phyloP scores from a whole-genome alignment of 108 stramenopile genomes.

The Chaetoceros muelleri region DNA sequence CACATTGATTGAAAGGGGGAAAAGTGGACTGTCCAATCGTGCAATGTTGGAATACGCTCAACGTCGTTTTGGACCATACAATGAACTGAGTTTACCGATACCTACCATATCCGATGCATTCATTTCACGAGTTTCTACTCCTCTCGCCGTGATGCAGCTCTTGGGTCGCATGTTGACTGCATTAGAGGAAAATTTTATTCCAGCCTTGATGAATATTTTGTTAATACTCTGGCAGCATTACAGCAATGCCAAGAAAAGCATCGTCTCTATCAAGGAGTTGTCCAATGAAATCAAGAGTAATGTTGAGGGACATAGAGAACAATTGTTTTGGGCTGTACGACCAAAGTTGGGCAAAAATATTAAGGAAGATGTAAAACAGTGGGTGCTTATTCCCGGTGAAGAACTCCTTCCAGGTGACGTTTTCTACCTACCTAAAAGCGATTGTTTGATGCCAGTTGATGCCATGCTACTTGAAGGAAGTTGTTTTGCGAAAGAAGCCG shows the following conservation, averaged over 20 bases:
- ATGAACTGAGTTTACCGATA: constrained; percentile 22
- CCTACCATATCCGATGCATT: constrained; percentile 40
- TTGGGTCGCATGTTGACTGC: constrained; percentile 32
- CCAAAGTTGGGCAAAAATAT: constrained; percentile 6
- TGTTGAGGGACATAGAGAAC: constrained; percentile 10
- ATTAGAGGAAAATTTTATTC: constrained; percentile 36
- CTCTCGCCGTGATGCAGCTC: constrained; percentile 39
- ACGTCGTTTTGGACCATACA: constrained; percentile 36
- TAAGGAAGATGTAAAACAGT: constrained; percentile 1
- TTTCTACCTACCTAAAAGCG: constrained; percentile 13
- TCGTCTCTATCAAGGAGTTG: constrained; percentile 24
- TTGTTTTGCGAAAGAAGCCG: constrained; percentile 71
- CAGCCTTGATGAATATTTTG: constrained; percentile 14
- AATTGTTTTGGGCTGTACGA: constrained; percentile 23
- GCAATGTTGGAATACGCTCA: constrained; percentile 18
- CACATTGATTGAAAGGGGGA: constrained; percentile 12
- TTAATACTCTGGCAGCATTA: constrained; percentile 29
- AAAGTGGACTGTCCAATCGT: constrained; percentile 14
- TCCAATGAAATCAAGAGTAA: constrained; percentile 39
- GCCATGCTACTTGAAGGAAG: constrained; percentile 38
- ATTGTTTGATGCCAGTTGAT: constrained; percentile 42
- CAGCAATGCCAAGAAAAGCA: constrained; percentile 31
- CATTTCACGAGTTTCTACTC: constrained; percentile 35
- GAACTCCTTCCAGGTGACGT: constrained; percentile 55
- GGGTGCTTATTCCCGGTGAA: constrained; percentile 14